These are phyloP conservation scores for Taxillus chinensis DNA, from an alignment of 164 flowering plant genomes.

Conservation along the genomic window DNA sequence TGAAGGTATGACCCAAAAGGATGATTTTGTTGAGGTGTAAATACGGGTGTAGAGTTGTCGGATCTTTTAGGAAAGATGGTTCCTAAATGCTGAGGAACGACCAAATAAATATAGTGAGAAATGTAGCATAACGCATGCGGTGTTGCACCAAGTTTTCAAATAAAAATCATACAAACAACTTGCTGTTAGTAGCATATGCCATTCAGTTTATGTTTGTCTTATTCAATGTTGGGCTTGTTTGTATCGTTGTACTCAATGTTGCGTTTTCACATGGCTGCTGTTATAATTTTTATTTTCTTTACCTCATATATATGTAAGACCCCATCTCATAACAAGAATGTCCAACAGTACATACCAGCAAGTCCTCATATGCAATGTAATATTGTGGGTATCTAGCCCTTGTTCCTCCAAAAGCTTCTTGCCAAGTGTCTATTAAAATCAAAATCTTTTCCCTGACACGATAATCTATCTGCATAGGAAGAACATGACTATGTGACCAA, in stretches of 20 bases:
- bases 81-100: constrained; percentile 67
- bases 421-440: constrained; percentile 90
- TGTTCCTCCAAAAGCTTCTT: constrained; percentile 98
- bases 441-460: constrained; percentile 91
- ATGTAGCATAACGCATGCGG: no score
- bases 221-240: no score
- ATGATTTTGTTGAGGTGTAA: constrained; percentile 83
- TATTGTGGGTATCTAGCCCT: constrained; percentile 96
- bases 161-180: no score
- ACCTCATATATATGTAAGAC: no score
- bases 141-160: no score
- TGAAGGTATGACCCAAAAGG: constrained; percentile 63
- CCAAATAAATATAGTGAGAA: no score
- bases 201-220: no score
- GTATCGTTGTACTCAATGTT: no score
- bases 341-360: constrained; percentile 47
- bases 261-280: no score
- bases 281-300: no score
- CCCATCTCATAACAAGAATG: not conserved
- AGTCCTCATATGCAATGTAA: constrained; percentile 82
- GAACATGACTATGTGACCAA: not conserved
- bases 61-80: constrained; percentile 88
- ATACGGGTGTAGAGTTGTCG: constrained; percentile 73
- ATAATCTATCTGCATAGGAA: constrained; percentile 61
- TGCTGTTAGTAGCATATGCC: no score